Evolutionary conservation across 2,329 filamentous ascomycete genomes (phyloP).

Genomic region (Pseudogymnoascus sp.): DNA sequence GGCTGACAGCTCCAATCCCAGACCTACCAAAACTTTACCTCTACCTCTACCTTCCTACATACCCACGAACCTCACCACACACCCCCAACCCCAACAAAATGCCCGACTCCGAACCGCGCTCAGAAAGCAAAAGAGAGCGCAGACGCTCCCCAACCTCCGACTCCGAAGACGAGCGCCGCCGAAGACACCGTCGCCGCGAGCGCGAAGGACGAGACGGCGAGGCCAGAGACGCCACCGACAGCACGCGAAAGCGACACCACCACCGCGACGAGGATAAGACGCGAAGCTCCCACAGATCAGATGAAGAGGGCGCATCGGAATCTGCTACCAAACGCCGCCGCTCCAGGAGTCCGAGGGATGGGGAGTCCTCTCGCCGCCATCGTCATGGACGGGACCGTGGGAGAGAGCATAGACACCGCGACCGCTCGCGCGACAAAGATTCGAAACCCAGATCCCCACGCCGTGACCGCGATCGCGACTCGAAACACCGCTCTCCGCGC

Average conservation of each 20-base stretch:
- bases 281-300: not conserved
- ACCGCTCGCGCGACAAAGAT: not conserved
- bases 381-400: not conserved
- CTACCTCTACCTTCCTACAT: not conserved
- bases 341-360: constrained; percentile 24
- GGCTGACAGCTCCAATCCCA: not conserved
- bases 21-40: not conserved
- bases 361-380: constrained; percentile 16
- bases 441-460: not conserved
- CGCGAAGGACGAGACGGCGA: not conserved
- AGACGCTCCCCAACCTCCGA: not conserved
- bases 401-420: not conserved
- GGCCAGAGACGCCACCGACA: not conserved
- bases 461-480: constrained; percentile 19
- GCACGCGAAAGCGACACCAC: not conserved
- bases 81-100: not conserved
- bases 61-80: not conserved
- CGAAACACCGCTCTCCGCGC: constrained; percentile 21
- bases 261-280: not conserved
- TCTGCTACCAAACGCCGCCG: constrained; percentile 21
- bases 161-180: not conserved
- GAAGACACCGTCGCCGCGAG: not conserved
- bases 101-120: not conserved
- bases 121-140: not conserved
- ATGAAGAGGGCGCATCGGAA: constrained; percentile 6